Evolutionary conservation across 768 basidiomycete genomes (phyloP).

Genomic region (Kwoniella dejecticola): DNA sequence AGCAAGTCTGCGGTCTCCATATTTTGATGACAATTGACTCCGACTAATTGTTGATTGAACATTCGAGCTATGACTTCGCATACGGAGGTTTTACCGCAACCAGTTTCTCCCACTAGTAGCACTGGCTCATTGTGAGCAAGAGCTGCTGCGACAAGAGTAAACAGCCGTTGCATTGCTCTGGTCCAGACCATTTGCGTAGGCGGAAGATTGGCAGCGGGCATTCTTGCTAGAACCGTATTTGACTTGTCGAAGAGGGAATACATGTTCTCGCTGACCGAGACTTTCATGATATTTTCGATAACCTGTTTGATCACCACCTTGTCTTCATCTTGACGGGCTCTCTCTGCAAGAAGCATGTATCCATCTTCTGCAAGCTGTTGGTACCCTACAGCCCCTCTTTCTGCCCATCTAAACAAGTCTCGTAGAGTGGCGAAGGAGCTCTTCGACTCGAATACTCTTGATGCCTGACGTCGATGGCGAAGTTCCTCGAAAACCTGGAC

Average conservation of each 20-base stretch:
- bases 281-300: slow-evolving; percentile 84
- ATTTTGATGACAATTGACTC: slow-evolving; percentile 94
- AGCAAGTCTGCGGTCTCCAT: slow-evolving; percentile 97
- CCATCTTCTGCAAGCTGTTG: slow-evolving; percentile 94
- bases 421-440: slow-evolving; percentile 95
- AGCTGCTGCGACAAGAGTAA: slow-evolving; percentile 79
- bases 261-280: slow-evolving; percentile 73
- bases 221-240: slow-evolving; percentile 33
- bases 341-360: slow-evolving; percentile 94
- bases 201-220: slow-evolving; percentile 32
- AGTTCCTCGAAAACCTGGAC: slow-evolving; percentile 90
- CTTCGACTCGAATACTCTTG: slow-evolving; percentile 95
- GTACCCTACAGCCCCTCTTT: slow-evolving; percentile 80
- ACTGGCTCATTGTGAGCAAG: slow-evolving; percentile 90
- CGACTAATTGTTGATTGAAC: slow-evolving; percentile 64
- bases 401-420: slow-evolving; percentile 96
- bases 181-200: slow-evolving; percentile 78
- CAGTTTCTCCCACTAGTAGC: slow-evolving; percentile 93
- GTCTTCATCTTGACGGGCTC: slow-evolving; percentile 80
- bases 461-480: slow-evolving; percentile 84
- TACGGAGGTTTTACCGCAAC: slow-evolving; percentile 95
- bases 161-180: slow-evolving; percentile 84
- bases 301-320: slow-evolving; percentile 87
- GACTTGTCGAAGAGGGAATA: slow-evolving; percentile 60
- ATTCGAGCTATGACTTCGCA: slow-evolving; percentile 84